Conservation (phyloP, 306 rosid genomes). For the Vigna nakashimae region DNA sequence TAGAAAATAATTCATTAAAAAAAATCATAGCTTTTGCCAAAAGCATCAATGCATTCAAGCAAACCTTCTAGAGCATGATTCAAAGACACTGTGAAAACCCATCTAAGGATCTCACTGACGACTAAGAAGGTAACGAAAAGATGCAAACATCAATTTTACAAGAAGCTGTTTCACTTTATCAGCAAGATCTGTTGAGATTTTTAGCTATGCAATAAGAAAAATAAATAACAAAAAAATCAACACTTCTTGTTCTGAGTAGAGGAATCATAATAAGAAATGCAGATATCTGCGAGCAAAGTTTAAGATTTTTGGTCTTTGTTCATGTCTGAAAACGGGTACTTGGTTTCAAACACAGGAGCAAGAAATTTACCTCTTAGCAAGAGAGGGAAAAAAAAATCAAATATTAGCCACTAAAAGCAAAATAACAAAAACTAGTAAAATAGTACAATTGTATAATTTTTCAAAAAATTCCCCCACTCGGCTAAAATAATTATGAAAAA, state of each 20-base stretch:
- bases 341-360: slow-evolving; percentile 39
- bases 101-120: slow-evolving; percentile 33
- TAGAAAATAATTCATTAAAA: neutral
- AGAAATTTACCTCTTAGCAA: slow-evolving; percentile 37
- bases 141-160: slow-evolving; percentile 16
- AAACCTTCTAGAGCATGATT: slow-evolving; percentile 44
- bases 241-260: slow-evolving; percentile 6
- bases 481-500: slow-evolving; percentile 22
- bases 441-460: slow-evolving; percentile 11
- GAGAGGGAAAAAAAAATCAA: slow-evolving; percentile 2
- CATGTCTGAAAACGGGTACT: slow-evolving; percentile 14
- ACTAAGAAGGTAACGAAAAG: slow-evolving; percentile 6
- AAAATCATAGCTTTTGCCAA: slow-evolving; percentile 5
- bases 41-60: slow-evolving; percentile 36
- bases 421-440: slow-evolving; percentile 39
- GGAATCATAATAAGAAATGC: slow-evolving; percentile 40
- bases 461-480: slow-evolving; percentile 16
- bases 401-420: slow-evolving; percentile 34
- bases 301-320: neutral
- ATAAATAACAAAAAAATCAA: neutral
- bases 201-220: neutral
- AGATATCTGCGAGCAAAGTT: slow-evolving; percentile 32
- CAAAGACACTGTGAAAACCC: slow-evolving; percentile 40
- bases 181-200: slow-evolving; percentile 32
- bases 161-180: slow-evolving; percentile 1